Conservation (phyloP, 176 grass and related monocot species). For the Oryza rufipogon region DNA sequence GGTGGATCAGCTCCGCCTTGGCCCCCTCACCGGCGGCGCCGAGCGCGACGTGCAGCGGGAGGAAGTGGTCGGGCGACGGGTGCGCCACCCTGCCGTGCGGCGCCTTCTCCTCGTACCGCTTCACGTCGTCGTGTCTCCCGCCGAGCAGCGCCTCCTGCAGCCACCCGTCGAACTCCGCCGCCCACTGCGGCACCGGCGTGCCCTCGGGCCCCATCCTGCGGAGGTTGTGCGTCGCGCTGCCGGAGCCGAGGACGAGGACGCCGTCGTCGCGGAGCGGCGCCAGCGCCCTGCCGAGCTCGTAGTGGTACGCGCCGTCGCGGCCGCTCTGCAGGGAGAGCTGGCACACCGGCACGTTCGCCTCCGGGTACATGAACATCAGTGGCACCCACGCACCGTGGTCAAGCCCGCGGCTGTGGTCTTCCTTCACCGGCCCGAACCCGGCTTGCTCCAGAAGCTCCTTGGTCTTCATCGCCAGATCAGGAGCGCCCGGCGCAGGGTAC, state of each 20-base stretch:
- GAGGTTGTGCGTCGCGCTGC: constrained; percentile 85
- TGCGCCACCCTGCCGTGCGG: constrained; percentile 70
- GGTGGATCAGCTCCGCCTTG: constrained; percentile 74
- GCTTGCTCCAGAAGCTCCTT: constrained; percentile 66
- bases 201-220: constrained; percentile 32
- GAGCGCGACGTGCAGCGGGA: constrained; percentile 87
- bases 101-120: constrained; percentile 59
- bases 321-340: constrained; percentile 71
- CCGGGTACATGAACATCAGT: constrained; percentile 85
- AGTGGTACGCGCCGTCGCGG: constrained; percentile 72
- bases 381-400: constrained; percentile 89
- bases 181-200: constrained; percentile 57
- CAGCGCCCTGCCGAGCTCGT: constrained; percentile 76
- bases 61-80: constrained; percentile 84
- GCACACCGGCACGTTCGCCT: constrained; percentile 76
- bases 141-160: constrained; percentile 69
- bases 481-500: constrained; percentile 76
- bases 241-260: constrained; percentile 81
- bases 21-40: constrained; percentile 69
- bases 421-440: constrained; percentile 64
- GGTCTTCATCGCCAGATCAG: constrained; percentile 59
- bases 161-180: constrained; percentile 75
- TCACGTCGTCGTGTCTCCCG: constrained; percentile 77
- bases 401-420: constrained; percentile 65
- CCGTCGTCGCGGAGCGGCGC: constrained; percentile 65